Evolutionary conservation across 2,329 filamentous ascomycete species (phyloP), one percentile per base, ranked within the genome.

Genomic region (Aspergillus ruber): DNA sequence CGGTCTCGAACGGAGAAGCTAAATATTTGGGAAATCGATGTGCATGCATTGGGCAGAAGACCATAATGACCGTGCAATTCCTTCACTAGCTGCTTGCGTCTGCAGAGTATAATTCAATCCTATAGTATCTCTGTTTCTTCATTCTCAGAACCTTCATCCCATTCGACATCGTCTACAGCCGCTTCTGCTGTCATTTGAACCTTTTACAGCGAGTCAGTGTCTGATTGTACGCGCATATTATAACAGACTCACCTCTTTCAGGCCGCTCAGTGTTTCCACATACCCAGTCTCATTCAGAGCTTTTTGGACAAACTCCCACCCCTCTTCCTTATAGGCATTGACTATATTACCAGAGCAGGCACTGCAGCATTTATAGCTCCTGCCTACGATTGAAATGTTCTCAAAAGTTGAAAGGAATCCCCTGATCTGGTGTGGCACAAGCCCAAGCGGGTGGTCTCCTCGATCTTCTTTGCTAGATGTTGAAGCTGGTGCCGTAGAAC

Each of bases 1-100:
- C 42, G 90, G 84, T 0, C 65, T 96, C 49, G 74, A 78, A 50
- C 80, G 89, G 53, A 91, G 85, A 63, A 68, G 72, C 20, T 71
- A 70, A 43, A 66, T 71, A n/a, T 3, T 63, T 66, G 25, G 69
- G 67, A 57, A 69, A 75, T 43, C 69, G 7, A 15, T 8, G 32
- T 35, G 15, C 13, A 35, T 35, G 15, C 10, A 35, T 35, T 15
- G 5, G 5, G 32, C 32, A 15, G 32, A 35, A 18, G 18, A 17
- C 18, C n/a, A 36, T 7, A 18, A 39, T 9, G 36, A 39, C 36
- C 15, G 7, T 17, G 5, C 6, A 39, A 7, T 17, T 10, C 25
- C 25, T 27, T 27, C 25, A 27, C 9, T 27, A 27, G 25, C 6
- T 39, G 9, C 15, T 12, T 38, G 17, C 20, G 36, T 39, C 15